Evolutionary conservation across 106 monocot species (phyloP).

Genomic region (Acorus gramineus): DNA sequence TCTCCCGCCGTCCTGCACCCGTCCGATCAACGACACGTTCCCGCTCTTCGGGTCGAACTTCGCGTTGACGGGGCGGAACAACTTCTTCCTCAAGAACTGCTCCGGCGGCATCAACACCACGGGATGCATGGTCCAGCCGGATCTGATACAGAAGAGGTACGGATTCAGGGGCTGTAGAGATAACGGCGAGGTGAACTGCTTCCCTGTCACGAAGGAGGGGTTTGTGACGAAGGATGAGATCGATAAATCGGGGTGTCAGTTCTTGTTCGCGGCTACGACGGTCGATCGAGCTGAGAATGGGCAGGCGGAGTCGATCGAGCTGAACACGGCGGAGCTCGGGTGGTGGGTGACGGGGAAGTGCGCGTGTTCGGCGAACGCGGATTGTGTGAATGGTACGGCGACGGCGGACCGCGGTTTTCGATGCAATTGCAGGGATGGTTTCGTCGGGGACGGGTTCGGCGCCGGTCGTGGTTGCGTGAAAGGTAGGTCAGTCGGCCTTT

Average conservation of each 20-base stretch:
- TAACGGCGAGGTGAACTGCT: not conserved
- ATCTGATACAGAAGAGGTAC: not conserved
- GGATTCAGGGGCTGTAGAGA: not conserved
- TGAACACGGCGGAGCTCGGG: slow-evolving; percentile 19
- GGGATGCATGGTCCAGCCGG: slow-evolving; percentile 9
- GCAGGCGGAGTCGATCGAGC: slow-evolving; percentile 1
- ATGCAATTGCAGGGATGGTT: slow-evolving; percentile 28
- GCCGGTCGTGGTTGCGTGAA: slow-evolving; percentile 26
- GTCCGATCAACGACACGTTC: not conserved
- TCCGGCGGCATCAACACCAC: not conserved
- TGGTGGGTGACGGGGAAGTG: slow-evolving; percentile 42
- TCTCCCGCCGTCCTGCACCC: slow-evolving; percentile 16
- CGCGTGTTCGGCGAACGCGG: slow-evolving; percentile 18
- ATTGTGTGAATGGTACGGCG: slow-evolving; percentile 1
- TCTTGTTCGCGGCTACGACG: slow-evolving; percentile 9
- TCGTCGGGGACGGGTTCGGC: slow-evolving; percentile 40
- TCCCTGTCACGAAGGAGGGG: not conserved
- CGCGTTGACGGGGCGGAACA: slow-evolving; percentile 18
- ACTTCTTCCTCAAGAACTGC: slow-evolving; percentile 29
- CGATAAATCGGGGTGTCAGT: not conserved
- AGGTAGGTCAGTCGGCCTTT: slow-evolving; percentile 11
- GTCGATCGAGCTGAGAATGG: not conserved
- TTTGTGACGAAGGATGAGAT: not conserved
- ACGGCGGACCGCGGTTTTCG: not conserved
- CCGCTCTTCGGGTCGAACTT: slow-evolving; percentile 14